Conservation (phyloP, 2,329 filamentous ascomycete species). For the Neofusicoccum kwambonambiense region DNA sequence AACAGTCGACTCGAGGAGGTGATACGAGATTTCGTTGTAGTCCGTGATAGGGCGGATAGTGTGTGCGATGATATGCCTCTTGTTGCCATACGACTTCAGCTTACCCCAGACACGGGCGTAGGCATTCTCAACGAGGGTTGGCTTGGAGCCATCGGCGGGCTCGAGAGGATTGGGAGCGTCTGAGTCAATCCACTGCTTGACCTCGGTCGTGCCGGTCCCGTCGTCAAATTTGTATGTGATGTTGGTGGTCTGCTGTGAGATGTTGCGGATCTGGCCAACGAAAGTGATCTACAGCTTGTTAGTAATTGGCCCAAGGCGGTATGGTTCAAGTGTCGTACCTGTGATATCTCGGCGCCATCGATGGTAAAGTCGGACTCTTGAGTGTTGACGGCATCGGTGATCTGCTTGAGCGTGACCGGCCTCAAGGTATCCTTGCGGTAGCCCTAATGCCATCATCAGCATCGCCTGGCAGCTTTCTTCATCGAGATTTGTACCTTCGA, state of each 20-base stretch:
- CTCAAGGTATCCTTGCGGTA: constrained; percentile 83
- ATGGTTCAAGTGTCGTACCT: constrained; percentile 39
- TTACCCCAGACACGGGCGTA: constrained; percentile 86
- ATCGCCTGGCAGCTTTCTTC: not conserved
- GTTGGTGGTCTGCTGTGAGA: constrained; percentile 85
- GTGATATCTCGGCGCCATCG: constrained; percentile 70
- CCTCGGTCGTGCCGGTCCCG: constrained; percentile 88
- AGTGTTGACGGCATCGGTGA: constrained; percentile 75
- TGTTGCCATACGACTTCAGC: constrained; percentile 80
- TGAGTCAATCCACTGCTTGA: constrained; percentile 79
- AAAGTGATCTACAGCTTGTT: constrained; percentile 67
- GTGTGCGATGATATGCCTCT: constrained; percentile 76
- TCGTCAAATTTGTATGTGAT: constrained; percentile 92
- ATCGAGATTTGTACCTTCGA: constrained; percentile 23
- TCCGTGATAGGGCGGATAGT: constrained; percentile 77
- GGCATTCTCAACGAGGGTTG: constrained; percentile 66
- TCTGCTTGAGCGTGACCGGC: constrained; percentile 93
- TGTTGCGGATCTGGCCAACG: constrained; percentile 84
- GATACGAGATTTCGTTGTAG: constrained; percentile 90
- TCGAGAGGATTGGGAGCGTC: constrained; percentile 52
- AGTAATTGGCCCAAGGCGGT: constrained; percentile 4
- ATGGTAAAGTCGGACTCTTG: constrained; percentile 77
- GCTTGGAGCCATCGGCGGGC: constrained; percentile 46
- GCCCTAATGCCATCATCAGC: constrained; percentile 39
- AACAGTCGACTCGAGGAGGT: constrained; percentile 84